Percentiles rank a stretch among this genome's conserved stretches.
Evolutionary conservation across 73 alveolate genomes (phyloP).

Genomic region (Blepharisma japonicum): DNA sequence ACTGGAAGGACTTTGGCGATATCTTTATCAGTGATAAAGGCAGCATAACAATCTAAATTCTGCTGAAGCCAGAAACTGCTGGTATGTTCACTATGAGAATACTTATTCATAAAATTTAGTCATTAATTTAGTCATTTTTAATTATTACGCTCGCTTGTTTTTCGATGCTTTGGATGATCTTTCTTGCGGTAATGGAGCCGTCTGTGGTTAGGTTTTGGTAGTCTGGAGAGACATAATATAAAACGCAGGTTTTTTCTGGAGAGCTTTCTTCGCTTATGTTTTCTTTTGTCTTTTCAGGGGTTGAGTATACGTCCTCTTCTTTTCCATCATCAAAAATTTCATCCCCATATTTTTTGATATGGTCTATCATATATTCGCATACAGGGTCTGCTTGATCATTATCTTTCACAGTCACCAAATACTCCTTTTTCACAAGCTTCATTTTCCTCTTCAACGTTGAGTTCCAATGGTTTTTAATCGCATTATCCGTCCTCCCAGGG

Average conservation of each 20-base stretch:
- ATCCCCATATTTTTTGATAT: not conserved
- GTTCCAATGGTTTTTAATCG: constrained; percentile 56
- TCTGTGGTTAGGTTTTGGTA: not conserved
- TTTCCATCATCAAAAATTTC: not conserved
- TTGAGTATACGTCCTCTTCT: not conserved
- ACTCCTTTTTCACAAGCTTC: constrained; percentile 50
- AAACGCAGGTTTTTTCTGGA: not conserved
- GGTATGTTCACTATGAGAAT: too few relatives aligned
- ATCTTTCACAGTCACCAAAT: not conserved
- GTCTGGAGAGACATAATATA: not conserved
- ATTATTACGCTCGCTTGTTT: not conserved
- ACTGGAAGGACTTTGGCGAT: too few relatives aligned
- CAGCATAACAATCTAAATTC: too few relatives aligned
- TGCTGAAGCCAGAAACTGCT: too few relatives aligned
- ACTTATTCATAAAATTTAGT: not conserved
- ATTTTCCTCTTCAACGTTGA: constrained; percentile 66
- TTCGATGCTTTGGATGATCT: not conserved
- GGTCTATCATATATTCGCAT: not conserved
- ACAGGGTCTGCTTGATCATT: not conserved
- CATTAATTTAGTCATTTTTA: not conserved
- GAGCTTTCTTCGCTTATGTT: too few relatives aligned
- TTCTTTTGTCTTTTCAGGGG: constrained; percentile 4
- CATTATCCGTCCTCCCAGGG: constrained; percentile 66
- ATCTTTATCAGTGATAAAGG: too few relatives aligned
- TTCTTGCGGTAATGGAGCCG: not conserved